phyloP scores from a whole-genome alignment of 306 rosid genomes.

The Cucurbita ficifolia region DNA sequence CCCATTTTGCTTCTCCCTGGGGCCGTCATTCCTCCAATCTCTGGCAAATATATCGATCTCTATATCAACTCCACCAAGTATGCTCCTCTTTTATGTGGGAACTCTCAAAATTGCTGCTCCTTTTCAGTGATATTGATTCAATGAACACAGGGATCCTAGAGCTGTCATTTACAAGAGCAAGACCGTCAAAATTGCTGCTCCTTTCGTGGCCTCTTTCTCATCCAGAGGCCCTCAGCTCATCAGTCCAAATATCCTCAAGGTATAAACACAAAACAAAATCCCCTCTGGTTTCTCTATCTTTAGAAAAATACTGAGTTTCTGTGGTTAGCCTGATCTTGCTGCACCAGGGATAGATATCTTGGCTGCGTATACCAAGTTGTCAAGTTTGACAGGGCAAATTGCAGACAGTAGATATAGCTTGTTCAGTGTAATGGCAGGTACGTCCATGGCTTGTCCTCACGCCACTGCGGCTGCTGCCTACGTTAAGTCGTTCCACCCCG shows the following conservation, averaged over 20 bases:
- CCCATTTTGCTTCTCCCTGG: slow-evolving; percentile 21
- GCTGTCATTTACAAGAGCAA: slow-evolving; percentile 48
- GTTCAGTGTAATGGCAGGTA: slow-evolving; percentile 61
- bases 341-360: slow-evolving; percentile 82
- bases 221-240: slow-evolving; percentile 64
- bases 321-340: slow-evolving; percentile 54
- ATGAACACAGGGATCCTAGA: slow-evolving; percentile 36
- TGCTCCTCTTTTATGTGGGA: neutral
- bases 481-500: slow-evolving; percentile 78
- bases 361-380: slow-evolving; percentile 43
- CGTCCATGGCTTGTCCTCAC: slow-evolving; percentile 92
- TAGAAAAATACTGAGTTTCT: neutral
- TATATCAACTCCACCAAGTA: slow-evolving; percentile 77
- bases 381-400: slow-evolving; percentile 3
- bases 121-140: neutral
- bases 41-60: slow-evolving; percentile 15
- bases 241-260: slow-evolving; percentile 49
- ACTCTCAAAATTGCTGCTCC: neutral
- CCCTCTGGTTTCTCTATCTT: neutral
- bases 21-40: slow-evolving; percentile 8
- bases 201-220: slow-evolving; percentile 65
- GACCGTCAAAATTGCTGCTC: slow-evolving; percentile 29
- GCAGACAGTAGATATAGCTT: slow-evolving; percentile 34
- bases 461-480: slow-evolving; percentile 60
- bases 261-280: neutral